Conservation (phyloP, 2,329 filamentous ascomycete species). For the Exophiala aquamarina region DNA sequence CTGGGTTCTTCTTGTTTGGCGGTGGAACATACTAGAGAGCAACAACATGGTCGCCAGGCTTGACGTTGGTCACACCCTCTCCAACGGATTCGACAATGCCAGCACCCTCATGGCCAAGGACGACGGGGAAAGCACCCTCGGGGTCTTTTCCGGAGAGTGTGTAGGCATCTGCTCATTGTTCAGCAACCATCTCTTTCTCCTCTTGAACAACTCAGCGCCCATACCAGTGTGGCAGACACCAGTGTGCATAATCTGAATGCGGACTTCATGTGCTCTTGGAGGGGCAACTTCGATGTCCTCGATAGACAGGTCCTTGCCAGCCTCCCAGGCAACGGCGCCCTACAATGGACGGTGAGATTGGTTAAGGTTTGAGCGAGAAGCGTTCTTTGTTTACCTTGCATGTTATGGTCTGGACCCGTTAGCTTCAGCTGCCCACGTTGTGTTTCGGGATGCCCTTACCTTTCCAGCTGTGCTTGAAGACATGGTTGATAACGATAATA, state of each 20-base stretch:
- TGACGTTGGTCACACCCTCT: conserved; percentile 91
- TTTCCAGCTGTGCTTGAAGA: conserved; percentile 10
- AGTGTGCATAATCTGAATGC: conserved; percentile 95
- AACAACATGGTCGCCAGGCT: conserved; percentile 87
- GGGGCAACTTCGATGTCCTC: conserved; percentile 92
- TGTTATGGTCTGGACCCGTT: conserved; percentile 70
- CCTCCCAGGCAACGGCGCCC: conserved; percentile 97
- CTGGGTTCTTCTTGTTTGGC: not conserved
- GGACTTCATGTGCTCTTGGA: conserved; percentile 89
- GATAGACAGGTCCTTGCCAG: conserved; percentile 81
- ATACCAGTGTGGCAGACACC: conserved; percentile 97
- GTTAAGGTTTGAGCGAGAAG: not conserved
- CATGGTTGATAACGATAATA: conserved; percentile 1
- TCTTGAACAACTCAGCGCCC: too few relatives aligned
- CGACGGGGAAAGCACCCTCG: conserved; percentile 87
- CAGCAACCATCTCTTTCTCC: conserved; percentile 14
- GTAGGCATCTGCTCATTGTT: conserved; percentile 69
- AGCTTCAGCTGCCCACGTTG: too few relatives aligned
- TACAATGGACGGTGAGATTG: conserved; percentile 32
- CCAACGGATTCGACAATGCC: conserved; percentile 91
- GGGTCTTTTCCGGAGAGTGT: conserved; percentile 95
- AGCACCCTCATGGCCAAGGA: conserved; percentile 87
- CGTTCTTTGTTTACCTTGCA: conserved; percentile 64
- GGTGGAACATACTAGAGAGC: conserved; percentile 70
- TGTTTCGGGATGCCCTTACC: conserved; percentile 1